Percentiles rank a stretch among this genome's conserved stretches.
Conservation (phyloP, 1,284 basidiomycete genomes). For the Uromyces viciae-fabae region DNA sequence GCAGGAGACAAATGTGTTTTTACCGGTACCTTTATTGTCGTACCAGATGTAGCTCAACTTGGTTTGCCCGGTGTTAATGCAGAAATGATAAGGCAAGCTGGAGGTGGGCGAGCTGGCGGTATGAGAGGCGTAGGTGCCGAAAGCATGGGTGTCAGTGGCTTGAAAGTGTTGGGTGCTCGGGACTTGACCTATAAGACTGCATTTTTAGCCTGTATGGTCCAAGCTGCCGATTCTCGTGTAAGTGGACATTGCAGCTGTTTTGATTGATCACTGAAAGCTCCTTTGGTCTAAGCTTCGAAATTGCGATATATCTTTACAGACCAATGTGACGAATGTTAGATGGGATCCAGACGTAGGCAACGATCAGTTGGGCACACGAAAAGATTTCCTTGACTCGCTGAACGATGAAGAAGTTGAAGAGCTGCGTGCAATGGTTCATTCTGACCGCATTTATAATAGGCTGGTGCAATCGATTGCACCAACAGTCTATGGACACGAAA, state of each 20-base stretch:
- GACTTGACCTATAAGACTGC: constrained; percentile 98
- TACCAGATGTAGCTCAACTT: constrained; percentile 94
- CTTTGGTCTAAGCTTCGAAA: neutral
- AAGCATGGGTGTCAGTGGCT: constrained; percentile 81
- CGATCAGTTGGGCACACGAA: constrained; percentile 63
- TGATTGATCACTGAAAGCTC: neutral
- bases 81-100: constrained; percentile 82
- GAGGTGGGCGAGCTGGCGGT: constrained; percentile 61
- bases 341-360: constrained; percentile 75
- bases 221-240: constrained; percentile 79
- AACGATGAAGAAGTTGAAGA: constrained; percentile 94
- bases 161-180: constrained; percentile 89
- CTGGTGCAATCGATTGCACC: constrained; percentile 94
- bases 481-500: constrained; percentile 96
- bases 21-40: constrained; percentile 95
- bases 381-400: constrained; percentile 73
- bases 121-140: constrained; percentile 66
- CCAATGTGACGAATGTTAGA: constrained; percentile 47
- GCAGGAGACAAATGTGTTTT: constrained; percentile 99
- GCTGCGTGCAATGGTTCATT: constrained; percentile 85
- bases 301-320: constrained; percentile 12
- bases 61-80: constrained; percentile 92
- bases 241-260: constrained; percentile 52
- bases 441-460: constrained; percentile 87
- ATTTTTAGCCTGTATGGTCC: constrained; percentile 96